phyloP scores from a whole-genome alignment of 1,284 basidiomycete genomes.

The Apiotrichum akiyoshidainum region DNA sequence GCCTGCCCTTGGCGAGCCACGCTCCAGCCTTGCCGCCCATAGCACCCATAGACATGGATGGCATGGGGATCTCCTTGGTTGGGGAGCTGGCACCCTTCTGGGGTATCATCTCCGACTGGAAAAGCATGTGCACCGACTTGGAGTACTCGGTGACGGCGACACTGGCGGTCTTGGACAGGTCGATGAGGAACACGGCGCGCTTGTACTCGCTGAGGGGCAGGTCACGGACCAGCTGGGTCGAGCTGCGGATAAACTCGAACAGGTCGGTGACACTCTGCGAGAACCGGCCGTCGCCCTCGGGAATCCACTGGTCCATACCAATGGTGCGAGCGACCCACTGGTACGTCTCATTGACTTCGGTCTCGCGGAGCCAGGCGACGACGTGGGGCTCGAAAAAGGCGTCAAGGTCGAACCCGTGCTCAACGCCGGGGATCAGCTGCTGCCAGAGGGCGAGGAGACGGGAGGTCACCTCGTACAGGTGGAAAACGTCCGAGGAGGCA shows the following conservation, averaged over 20 bases:
- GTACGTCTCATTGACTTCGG: constrained; percentile 42
- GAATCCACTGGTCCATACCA: constrained; percentile 50
- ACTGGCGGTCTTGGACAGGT: constrained; percentile 47
- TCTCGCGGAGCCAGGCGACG: constrained; percentile 46
- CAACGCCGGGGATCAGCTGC: constrained; percentile 40
- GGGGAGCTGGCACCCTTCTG: not conserved
- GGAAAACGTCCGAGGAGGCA: constrained; percentile 42
- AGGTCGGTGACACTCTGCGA: constrained; percentile 49
- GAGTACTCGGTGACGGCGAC: constrained; percentile 44
- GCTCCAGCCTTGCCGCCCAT: constrained; percentile 43
- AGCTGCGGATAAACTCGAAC: constrained; percentile 47
- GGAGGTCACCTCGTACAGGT: constrained; percentile 44
- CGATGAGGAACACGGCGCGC: constrained; percentile 49
- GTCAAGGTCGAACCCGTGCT: constrained; percentile 46
- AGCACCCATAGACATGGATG: constrained; percentile 18
- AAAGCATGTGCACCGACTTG: constrained; percentile 42
- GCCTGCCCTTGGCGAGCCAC: constrained; percentile 50
- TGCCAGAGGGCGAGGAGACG: constrained; percentile 42
- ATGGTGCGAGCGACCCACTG: constrained; percentile 50
- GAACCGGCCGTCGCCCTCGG: constrained; percentile 44
- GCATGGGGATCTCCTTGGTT: constrained; percentile 1
- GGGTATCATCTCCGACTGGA: constrained; percentile 40
- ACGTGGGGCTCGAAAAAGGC: constrained; percentile 51
- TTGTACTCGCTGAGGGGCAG: constrained; percentile 47
- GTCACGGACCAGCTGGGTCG: constrained; percentile 39